Evolutionary conservation across 805 yeast species (phyloP), one percentile per base, ranked within the genome.

Genomic region (Starmerella bombi): DNA sequence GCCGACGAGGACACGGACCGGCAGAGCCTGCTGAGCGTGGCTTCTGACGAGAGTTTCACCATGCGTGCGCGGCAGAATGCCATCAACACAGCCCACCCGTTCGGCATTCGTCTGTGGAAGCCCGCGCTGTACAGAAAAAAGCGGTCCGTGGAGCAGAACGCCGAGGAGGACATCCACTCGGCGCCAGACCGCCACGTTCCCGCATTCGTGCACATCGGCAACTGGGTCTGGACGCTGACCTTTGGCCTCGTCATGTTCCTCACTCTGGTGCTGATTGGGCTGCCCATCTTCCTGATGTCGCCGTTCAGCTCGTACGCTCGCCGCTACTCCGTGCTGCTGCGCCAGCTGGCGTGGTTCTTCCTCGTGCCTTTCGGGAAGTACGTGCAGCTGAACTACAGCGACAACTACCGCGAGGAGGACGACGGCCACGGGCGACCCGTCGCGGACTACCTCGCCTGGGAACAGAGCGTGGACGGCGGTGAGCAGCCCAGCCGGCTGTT

Each of bases 91-190:
- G 85, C 96, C 4, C 98, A 91, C 65, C 98, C 98, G 0, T 91
- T 91, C 55, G 98, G 98, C 69, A 88, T 91, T 34, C 79, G 94
- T 59, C 83, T 91, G 53, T 91, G 98, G 98, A 91, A 91, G 56
- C 98, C 98, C 1, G 95, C 97, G 2, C 65, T 91, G 41, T 91
- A 91, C 62, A 91, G 91, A 59, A 91, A 91, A 59, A 71, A 72
- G 44, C 75, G 98, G 54, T 82, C 95, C 3, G 96, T 91, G 25
- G 91, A 91, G 50, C 69, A 76, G 31, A 77, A 83, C 43, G 96
- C 97, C 2, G 93, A 83, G 44, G 80, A 80, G 46, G 98, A 91
- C 66, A 83, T 91, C 50, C 96, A 88, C 59, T 86, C 84, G 35
- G 72, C 77, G 15, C 53, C 69, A 38, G 57, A 71, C 46, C 64